Evolutionary conservation across 352 stramenopile genomes (phyloP).

Genomic region (Pythium chondricola): DNA sequence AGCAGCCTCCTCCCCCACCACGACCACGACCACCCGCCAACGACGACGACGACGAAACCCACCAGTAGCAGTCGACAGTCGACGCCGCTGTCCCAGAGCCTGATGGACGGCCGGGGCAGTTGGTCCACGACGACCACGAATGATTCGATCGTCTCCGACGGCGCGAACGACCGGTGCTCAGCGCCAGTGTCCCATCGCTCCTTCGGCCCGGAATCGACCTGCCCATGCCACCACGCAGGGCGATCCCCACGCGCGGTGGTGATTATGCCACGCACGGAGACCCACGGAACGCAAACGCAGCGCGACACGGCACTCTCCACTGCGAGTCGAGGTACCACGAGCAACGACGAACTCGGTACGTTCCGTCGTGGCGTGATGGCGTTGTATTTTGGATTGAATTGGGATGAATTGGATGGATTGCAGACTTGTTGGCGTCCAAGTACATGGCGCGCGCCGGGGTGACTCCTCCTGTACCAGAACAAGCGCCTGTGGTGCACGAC

Average conservation of each 20-base stretch:
- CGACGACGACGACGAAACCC: not conserved
- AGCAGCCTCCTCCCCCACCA: too few relatives aligned
- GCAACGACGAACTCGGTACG: constrained; percentile 18
- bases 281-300: too few relatives aligned
- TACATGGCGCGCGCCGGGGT: constrained; percentile 13
- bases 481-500: not conserved
- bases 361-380: not conserved
- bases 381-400: not conserved
- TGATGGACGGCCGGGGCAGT: constrained; percentile 13
- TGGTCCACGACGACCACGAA: constrained; percentile 13
- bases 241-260: too few relatives aligned
- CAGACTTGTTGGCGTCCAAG: constrained; percentile 15
- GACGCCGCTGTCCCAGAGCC: constrained; percentile 9
- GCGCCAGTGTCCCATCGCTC: not conserved
- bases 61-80: constrained; percentile 1
- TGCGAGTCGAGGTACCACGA: constrained; percentile 6
- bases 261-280: too few relatives aligned
- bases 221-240: too few relatives aligned
- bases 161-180: constrained; percentile 2
- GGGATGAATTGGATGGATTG: too few relatives aligned
- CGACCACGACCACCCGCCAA: not conserved
- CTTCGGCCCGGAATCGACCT: not conserved
- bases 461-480: not conserved
- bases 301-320: constrained; percentile 1
- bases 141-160: constrained; percentile 21